Evolutionary conservation across 352 stramenopile species (phyloP), one percentile per base, ranked within the genome.

Genomic region (Pseudoperonospora humuli): DNA sequence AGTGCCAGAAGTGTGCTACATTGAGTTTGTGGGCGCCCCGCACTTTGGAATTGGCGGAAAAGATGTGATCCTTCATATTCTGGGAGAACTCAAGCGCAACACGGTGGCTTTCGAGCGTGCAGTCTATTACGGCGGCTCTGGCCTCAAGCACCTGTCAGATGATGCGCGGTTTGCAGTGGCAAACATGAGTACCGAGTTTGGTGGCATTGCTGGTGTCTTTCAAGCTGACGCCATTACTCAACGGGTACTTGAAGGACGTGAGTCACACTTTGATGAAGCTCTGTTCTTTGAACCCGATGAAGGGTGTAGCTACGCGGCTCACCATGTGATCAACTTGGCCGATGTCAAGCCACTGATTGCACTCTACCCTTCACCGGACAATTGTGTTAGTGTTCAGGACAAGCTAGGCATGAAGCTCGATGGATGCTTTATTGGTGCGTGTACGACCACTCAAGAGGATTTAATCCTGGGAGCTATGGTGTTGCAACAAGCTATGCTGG

Each of bases 151-250:
- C 25, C 65, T 93, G 0, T 89, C 77, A 19, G 86, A 75, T 36
- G 80, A 93, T 46, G 77, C 77, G 15, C 80, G 80, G 10, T 93
- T 93, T 39, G 78, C 80, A 13, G 88, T 93, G 45, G 67, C 52
- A 35, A 93, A 93, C 70, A 93, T 93, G 80, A 83, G 73, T 33
- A 75, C 77, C 28, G 80, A 93, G 54, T 93, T 90, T 49, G 80
- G 80, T 17, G 80, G 77, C 18, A 93, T 93, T 35, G 80, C 80
- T 13, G 80, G 80, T 20, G 74, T 93, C 31, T 93, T 93, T 61
- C 71, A 76, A 5, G 77, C 71, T 0, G 80, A 93, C 42, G 77
- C 28, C 10, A 34, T 34, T 34, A 34, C 28, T 2, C 28, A 34
- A 19, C 28, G n/a, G 28, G n/a, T 13, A 10, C 28, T 34, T 7